Evolutionary conservation across 805 yeast species (phyloP).

Genomic region (Cyberlindnera euphorbiae): DNA sequence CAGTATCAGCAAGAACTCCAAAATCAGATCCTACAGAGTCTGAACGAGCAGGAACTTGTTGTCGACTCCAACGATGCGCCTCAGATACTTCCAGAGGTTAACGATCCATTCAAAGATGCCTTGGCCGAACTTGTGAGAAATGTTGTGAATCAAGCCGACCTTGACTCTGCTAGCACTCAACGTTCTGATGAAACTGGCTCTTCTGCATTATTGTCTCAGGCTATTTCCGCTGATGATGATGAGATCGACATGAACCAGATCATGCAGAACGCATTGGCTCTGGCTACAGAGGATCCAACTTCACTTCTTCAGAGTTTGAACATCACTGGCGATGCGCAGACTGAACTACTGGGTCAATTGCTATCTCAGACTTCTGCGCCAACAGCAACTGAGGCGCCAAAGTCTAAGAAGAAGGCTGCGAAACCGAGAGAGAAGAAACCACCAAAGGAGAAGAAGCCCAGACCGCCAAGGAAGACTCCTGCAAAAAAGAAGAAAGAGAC

Average conservation of each 20-base stretch:
- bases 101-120: conserved; percentile 45
- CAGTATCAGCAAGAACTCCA: conserved; percentile 21
- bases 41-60: conserved; percentile 14
- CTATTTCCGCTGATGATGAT: conserved; percentile 28
- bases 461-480: conserved; percentile 25
- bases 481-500: conserved; percentile 23
- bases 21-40: conserved; percentile 20
- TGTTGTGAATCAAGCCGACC: conserved; percentile 40
- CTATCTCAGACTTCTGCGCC: conserved; percentile 19
- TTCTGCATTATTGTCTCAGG: too few species aligned
- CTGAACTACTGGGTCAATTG: conserved; percentile 17
- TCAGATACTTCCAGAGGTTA: conserved; percentile 1
- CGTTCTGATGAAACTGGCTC: too few species aligned
- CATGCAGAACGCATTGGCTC: conserved; percentile 68
- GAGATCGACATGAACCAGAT: conserved; percentile 67
- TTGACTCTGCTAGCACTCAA: not conserved
- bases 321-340: conserved; percentile 16
- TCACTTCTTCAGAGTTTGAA: conserved; percentile 35
- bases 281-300: conserved; percentile 66
- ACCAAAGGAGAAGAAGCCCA: conserved; percentile 24
- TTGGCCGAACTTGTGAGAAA: conserved; percentile 51
- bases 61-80: conserved; percentile 2
- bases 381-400: conserved; percentile 12
- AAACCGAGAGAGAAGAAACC: conserved; percentile 22
- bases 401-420: conserved; percentile 15